Evolutionary conservation across 1,139 yeast genomes (phyloP).

Genomic region (Magnusiomyces clavatus): DNA sequence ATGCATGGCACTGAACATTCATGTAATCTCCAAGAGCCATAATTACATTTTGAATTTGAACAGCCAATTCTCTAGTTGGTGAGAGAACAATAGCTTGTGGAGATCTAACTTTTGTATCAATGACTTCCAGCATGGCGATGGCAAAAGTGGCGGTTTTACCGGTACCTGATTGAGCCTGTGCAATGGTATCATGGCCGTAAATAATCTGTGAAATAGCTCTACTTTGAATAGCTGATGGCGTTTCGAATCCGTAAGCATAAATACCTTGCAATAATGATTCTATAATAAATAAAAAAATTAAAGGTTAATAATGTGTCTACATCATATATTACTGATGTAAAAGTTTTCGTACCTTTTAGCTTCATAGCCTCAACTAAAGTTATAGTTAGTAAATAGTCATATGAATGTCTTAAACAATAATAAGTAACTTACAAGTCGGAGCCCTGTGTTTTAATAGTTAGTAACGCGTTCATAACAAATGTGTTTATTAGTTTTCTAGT

Average conservation of each 20-base stretch:
- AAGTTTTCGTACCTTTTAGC: constrained; percentile 12
- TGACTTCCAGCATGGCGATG: constrained; percentile 91
- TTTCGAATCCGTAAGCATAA: constrained; percentile 96
- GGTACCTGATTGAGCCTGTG: constrained; percentile 99
- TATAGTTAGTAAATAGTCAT: background rate
- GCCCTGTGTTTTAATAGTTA: constrained; percentile 4
- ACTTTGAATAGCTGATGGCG: constrained; percentile 96
- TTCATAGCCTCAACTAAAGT: constrained; percentile 16
- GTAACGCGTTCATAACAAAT: background rate
- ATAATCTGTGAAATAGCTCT: constrained; percentile 96
- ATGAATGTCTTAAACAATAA: background rate
- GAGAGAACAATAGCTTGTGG: constrained; percentile 85
- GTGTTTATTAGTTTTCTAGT: constrained; percentile 9
- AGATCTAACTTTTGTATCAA: constrained; percentile 43
- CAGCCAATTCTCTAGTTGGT: constrained; percentile 98
- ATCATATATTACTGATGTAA: background rate
- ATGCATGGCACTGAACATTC: constrained; percentile 92
- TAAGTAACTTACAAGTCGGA: constrained; percentile 6
- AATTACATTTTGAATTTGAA: constrained; percentile 95
- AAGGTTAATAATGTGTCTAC: background rate
- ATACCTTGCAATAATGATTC: constrained; percentile 40
- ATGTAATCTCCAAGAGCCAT: constrained; percentile 89
- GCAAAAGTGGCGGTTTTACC: constrained; percentile 99
- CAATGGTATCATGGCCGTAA: constrained; percentile 94
- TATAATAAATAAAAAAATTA: background rate